Evolutionary conservation across 176 grass and related monocot genomes (phyloP), one percentile per base, ranked within the genome.

Genomic region (Lolium perenne): DNA sequence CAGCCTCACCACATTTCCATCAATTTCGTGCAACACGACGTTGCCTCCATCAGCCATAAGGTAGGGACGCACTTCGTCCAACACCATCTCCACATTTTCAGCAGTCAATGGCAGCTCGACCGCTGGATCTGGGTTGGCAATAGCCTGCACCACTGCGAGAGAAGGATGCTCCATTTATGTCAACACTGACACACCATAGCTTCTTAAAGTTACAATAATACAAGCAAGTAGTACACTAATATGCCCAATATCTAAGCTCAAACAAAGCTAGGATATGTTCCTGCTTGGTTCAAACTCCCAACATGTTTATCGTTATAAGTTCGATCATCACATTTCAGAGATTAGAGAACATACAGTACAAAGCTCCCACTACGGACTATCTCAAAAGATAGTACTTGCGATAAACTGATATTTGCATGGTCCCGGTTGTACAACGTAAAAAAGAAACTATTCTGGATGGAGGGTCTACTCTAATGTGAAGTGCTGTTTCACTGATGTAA

Each of bases 21-120:
- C 94, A 63, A 99, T 99, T 79, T 96, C 97, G 73, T 99, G 94
- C 72, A 99, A 78, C 2, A 74, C 92, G 4, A 99, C 97, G 79
- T 99, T 99, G 49, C 97, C 97, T 57, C 97, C 97, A 41, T 99
- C 97, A 35, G 97, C 88, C 79, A 99, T 99, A 79, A 99, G 93
- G 73, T 99, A 99, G 1, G 97, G 97, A 13, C 97, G 92, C 21
- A 99, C 92, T 94, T 99, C 97, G 86, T 99, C 97, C 77, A 99
- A 86, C 57, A 99, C 90, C 38, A 71, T 43, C 79, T 99, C 97
- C 18, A 99, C 92, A 73, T 99, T 99, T 94, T 96, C 92, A 76
- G 90, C 92, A 82, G 94, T 99, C 76, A 99, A 83, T 5, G 92
- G 92, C 67, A 96, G 53, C 78, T 96, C 86, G 1, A 88, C 77